phyloP scores from a whole-genome alignment of 306 rosid genomes.

The Oemleria cerasiformis region DNA sequence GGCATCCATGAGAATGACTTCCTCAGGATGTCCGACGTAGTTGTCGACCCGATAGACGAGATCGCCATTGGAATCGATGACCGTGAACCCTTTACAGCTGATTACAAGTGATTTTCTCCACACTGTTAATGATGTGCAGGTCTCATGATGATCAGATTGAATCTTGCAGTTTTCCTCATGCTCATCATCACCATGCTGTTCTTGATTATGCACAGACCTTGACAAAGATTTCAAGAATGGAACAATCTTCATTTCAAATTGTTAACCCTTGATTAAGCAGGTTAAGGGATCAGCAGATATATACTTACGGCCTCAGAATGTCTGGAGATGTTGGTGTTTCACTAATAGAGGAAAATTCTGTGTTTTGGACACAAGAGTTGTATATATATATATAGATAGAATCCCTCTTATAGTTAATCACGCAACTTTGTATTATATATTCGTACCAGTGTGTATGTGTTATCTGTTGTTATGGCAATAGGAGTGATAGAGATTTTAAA shows the following conservation, averaged over 20 bases:
- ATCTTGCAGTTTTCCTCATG: slow-evolving; percentile 17
- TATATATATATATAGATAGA: background rate
- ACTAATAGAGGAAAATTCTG: slow-evolving; percentile 1
- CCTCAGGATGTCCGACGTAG: slow-evolving; percentile 52
- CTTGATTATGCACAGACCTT: slow-evolving; percentile 58
- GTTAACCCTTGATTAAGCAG: background rate
- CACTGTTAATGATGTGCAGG: slow-evolving; percentile 52
- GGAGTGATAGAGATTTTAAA: background rate
- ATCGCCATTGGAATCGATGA: slow-evolving; percentile 68
- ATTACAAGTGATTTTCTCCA: slow-evolving; percentile 78
- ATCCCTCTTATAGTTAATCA: background rate
- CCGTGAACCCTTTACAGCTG: slow-evolving; percentile 80
- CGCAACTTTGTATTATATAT: background rate
- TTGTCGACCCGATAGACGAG: slow-evolving; percentile 79
- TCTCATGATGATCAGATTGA: slow-evolving; percentile 16
- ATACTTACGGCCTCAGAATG: background rate
- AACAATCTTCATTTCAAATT: slow-evolving; percentile 26
- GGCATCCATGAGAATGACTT: slow-evolving; percentile 79
- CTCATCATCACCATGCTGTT: slow-evolving; percentile 21
- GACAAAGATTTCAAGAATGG: slow-evolving; percentile 49
- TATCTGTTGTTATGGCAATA: no score
- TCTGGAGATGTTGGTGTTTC: background rate
- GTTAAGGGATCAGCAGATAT: background rate
- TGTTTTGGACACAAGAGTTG: background rate
- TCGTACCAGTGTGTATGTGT: no score